Evolutionary conservation across 192 early-diverging fungal genomes (phyloP), one percentile per base, ranked within the genome.

Genomic region (Radiomyces spectabilis): DNA sequence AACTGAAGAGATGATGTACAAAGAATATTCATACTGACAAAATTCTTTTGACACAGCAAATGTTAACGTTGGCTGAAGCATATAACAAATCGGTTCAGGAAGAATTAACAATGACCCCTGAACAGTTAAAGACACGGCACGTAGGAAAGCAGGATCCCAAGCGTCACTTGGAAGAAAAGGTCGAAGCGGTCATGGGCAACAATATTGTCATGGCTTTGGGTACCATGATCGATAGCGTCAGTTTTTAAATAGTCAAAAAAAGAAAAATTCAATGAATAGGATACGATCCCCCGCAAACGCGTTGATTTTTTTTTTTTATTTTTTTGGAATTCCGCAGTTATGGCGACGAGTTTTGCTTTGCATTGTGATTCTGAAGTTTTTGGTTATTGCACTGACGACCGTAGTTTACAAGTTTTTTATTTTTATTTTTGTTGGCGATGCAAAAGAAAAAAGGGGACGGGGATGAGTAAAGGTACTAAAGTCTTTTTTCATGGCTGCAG

Each of bases 131-230:
- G 72, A 98, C 89, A 8, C 92, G 97, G 31, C 97, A 99, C 68
- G 93, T 99, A n/a, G 97, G 97, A 30, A 99, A 99, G 68, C 93
- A 99, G 73, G 97, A 99, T 63, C 97, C 97, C 13, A 99, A 99
- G 78, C 84, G 94, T 60, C 97, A 99, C 71, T 72, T 99, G 59
- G 92, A 95, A 69, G 84, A 89, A 31, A 94, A 85, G 25, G 91
- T 96, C 2, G 94, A 96, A 57, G 74, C 80, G 25, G 82, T 86
- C 29, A 98, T 99, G 95, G 80, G 86, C 49, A 84, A 86, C 66
- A 99, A 97, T 66, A 97, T 99, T 77, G 91, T 99, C 4, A 93
- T 96, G 75, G 84, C 88, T 22, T 76, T 98, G 52, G 94, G 87
- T 21, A 87, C 88, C 8, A 94, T 95, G 78, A 75, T 97, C 35